These are phyloP conservation scores for Paramecium sexaurelia DNA, from an alignment of 73 alveolate genomes.

Conservation along the genomic window DNA sequence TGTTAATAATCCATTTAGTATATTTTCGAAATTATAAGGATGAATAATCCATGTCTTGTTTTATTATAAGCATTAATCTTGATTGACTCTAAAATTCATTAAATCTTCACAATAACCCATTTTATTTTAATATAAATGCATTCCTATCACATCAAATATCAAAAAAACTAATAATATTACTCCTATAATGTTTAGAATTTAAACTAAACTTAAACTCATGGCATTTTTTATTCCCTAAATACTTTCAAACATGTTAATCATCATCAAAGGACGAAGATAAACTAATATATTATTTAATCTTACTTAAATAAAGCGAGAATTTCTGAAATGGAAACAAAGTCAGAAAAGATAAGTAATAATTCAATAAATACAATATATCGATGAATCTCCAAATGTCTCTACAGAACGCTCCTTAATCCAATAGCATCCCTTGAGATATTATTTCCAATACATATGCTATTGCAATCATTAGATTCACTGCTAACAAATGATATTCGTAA, in stretches of 20 bases:
- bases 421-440: slow-evolving; percentile 1
- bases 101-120: slow-evolving; percentile 50
- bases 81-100: neutral
- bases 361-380: neutral
- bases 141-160: slow-evolving; percentile 21
- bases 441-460: slow-evolving; percentile 19
- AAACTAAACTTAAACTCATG: slow-evolving; percentile 34
- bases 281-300: neutral
- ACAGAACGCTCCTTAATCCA: slow-evolving; percentile 56
- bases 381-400: slow-evolving; percentile 52
- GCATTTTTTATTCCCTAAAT: slow-evolving; percentile 38
- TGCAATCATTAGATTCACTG: neutral
- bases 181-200: slow-evolving; percentile 30
- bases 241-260: slow-evolving; percentile 41
- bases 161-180: neutral
- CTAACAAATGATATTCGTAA: slow-evolving; percentile 31
- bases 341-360: neutral
- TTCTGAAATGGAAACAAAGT: neutral
- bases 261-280: slow-evolving; percentile 41
- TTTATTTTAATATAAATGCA: slow-evolving; percentile 32
- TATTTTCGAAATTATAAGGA: slow-evolving; percentile 33
- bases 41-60: neutral
- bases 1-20: slow-evolving; percentile 17
- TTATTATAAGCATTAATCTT: neutral
- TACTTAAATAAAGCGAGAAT: neutral